Conservation (phyloP, 1,139 yeast species). For the Taphrina communis region DNA sequence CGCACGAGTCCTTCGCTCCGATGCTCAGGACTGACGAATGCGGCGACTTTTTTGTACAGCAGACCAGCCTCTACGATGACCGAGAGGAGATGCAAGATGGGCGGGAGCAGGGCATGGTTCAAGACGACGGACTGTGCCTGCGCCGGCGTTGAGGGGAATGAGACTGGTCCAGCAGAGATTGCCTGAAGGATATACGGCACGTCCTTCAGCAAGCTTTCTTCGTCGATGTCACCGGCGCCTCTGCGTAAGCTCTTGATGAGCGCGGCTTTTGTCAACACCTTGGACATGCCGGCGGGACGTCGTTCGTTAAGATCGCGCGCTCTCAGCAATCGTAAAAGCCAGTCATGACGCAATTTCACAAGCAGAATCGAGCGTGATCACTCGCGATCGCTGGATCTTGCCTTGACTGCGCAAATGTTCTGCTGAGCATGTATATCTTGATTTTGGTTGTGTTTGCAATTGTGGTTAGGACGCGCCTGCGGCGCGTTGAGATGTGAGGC, state of each 20-base stretch:
- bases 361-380: too few relatives aligned
- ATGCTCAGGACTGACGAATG: constrained; percentile 51
- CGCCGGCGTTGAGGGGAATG: constrained; percentile 51
- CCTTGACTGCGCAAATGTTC: too few relatives aligned
- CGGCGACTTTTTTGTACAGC: constrained; percentile 60
- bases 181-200: constrained; percentile 75
- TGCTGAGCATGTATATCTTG: too few relatives aligned
- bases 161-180: constrained; percentile 67
- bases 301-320: too few relatives aligned
- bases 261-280: constrained; percentile 22
- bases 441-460: too few relatives aligned
- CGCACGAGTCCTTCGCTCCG: constrained; percentile 48
- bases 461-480: too few relatives aligned
- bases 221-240: constrained; percentile 49
- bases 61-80: constrained; percentile 75
- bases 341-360: too few relatives aligned
- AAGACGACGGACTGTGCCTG: constrained; percentile 54
- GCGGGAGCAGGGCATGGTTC: constrained; percentile 63
- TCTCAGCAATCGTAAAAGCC: too few relatives aligned
- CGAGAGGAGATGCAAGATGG: constrained; percentile 64
- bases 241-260: constrained; percentile 4
- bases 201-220: constrained; percentile 61
- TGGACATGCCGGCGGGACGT: neutral
- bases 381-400: too few relatives aligned
- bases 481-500: neutral